Percentiles rank a stretch among this genome's conserved stretches.
phyloP scores from a whole-genome alignment of 495 filamentous ascomycete genomes.

The Xylaria longipes region DNA sequence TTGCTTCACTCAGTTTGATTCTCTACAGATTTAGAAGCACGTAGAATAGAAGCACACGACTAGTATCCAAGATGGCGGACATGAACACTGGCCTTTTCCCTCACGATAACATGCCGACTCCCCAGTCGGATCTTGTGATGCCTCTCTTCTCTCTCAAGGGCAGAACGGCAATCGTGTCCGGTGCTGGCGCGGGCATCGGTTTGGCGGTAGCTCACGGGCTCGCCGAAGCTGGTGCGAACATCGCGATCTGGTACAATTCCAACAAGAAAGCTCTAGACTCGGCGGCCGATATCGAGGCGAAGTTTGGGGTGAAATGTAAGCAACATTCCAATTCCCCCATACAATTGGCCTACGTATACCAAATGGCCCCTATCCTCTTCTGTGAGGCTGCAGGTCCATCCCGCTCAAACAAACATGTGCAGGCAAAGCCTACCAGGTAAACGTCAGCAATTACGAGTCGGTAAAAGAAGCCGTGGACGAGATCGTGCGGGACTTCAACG shows the following conservation, averaged over 20 bases:
- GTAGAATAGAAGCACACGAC: neutral
- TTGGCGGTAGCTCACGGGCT: slow-evolving; percentile 73
- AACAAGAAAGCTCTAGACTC: slow-evolving; percentile 73
- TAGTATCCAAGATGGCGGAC: slow-evolving; percentile 46
- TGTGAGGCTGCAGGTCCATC: neutral
- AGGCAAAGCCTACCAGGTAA: slow-evolving; percentile 80
- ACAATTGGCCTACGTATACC: neutral
- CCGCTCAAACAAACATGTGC: slow-evolving; percentile 22
- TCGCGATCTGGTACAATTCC: slow-evolving; percentile 85
- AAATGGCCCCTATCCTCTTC: neutral
- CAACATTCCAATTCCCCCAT: slow-evolving; percentile 2
- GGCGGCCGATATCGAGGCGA: slow-evolving; percentile 74
- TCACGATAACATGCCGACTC: slow-evolving; percentile 65
- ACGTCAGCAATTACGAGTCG: slow-evolving; percentile 64
- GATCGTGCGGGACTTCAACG: slow-evolving; percentile 72
- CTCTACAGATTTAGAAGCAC: neutral
- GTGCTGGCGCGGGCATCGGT: slow-evolving; percentile 83
- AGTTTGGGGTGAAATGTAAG: slow-evolving; percentile 82
- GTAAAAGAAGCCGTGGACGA: slow-evolving; percentile 64
- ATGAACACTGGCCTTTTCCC: slow-evolving; percentile 62
- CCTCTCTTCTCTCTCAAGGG: slow-evolving; percentile 85
- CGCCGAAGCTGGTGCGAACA: slow-evolving; percentile 86
- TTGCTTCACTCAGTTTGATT: neutral
- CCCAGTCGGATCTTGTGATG: slow-evolving; percentile 67
- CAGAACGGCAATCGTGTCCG: slow-evolving; percentile 83